Evolutionary conservation across 1,284 basidiomycete species (phyloP).

Genomic region (Fomes fomentarius): DNA sequence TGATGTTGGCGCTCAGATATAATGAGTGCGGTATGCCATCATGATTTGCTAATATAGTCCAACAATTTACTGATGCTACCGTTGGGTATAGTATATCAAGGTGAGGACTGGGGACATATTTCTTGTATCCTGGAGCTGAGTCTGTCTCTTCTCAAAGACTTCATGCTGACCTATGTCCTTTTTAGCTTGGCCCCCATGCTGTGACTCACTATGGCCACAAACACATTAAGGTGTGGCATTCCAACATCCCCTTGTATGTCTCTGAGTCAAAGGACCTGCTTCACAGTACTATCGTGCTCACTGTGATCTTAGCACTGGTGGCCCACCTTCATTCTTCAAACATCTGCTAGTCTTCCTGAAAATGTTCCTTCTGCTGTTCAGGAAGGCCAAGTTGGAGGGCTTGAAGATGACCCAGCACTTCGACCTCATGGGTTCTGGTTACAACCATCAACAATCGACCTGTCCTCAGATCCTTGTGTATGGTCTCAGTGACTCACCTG

Average conservation of each 20-base stretch:
- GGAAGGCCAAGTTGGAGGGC: conserved; percentile 28
- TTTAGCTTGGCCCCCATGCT: conserved; percentile 35
- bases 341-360: conserved; percentile 3
- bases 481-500: conserved; percentile 56
- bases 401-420: conserved; percentile 38
- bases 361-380: conserved; percentile 14
- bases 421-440: conserved; percentile 39
- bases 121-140: neutral
- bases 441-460: conserved; percentile 45
- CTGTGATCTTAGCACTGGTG: neutral
- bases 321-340: neutral
- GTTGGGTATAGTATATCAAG: neutral
- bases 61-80: neutral
- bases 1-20: conserved; percentile 51
- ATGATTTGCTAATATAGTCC: too few relatives aligned
- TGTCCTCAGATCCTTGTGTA: conserved; percentile 63
- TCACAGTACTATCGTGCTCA: neutral
- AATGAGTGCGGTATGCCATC: conserved; percentile 44
- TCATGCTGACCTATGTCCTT: neutral
- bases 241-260: conserved; percentile 28
- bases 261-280: neutral
- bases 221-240: conserved; percentile 36
- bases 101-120: neutral
- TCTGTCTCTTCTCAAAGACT: too few relatives aligned
- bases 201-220: conserved; percentile 34